phyloP scores from a whole-genome alignment of 306 rosid genomes.

The Trifolium repens region DNA sequence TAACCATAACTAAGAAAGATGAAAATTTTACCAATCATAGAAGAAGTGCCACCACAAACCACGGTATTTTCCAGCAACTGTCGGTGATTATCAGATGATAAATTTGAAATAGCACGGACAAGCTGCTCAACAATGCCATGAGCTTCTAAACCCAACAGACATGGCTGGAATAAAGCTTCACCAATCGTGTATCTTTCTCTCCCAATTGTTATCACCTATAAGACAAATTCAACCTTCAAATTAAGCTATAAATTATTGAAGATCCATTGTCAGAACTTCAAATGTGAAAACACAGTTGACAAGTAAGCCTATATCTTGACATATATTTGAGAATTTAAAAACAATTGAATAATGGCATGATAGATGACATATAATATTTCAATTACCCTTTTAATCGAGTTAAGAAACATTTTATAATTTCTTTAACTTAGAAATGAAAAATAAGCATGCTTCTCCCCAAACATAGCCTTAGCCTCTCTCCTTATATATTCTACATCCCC shows the following conservation, averaged over 20 bases:
- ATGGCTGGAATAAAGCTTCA: slow-evolving; percentile 94
- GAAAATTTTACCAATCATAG: slow-evolving; percentile 70
- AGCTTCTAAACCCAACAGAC: slow-evolving; percentile 83
- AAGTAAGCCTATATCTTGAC: too few species aligned
- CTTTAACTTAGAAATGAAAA: too few species aligned
- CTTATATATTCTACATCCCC: not conserved
- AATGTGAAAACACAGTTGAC: too few species aligned
- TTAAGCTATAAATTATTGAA: not conserved
- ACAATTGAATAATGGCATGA: too few species aligned
- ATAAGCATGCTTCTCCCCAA: too few species aligned
- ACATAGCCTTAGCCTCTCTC: too few species aligned
- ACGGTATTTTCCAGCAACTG: slow-evolving; percentile 93
- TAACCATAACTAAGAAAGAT: not conserved
- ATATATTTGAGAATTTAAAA: too few species aligned
- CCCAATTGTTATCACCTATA: slow-evolving; percentile 85
- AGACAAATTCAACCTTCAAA: slow-evolving; percentile 37
- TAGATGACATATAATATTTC: too few species aligned
- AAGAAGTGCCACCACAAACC: slow-evolving; percentile 87
- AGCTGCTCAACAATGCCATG: slow-evolving; percentile 99
- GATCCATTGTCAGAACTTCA: not conserved
- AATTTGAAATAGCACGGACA: slow-evolving; percentile 85
- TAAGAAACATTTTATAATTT: too few species aligned
- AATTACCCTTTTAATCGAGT: too few species aligned
- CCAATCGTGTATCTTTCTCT: slow-evolving; percentile 89
- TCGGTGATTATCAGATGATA: slow-evolving; percentile 90